Percentiles rank a stretch among this genome's conserved stretches.
These are phyloP conservation scores for Tricholoma flavovirens DNA, from an alignment of 768 basidiomycete genomes.

Conservation along the genomic window DNA sequence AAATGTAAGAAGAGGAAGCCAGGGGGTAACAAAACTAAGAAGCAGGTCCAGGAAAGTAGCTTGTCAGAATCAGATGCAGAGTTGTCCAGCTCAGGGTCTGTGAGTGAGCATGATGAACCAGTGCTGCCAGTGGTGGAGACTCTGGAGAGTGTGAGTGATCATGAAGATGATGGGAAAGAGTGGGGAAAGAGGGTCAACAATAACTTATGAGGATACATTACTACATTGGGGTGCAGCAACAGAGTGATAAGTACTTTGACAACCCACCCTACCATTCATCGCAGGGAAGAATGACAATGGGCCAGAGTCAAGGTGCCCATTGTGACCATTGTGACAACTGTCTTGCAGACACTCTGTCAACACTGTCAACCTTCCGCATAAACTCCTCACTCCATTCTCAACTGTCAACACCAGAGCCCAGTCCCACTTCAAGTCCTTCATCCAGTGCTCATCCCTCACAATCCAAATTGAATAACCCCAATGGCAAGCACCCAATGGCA, in stretches of 20 bases:
- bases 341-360: not conserved
- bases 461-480: conserved; percentile 13
- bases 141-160: not conserved
- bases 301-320: not conserved
- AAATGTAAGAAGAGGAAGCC: conserved; percentile 13
- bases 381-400: not conserved
- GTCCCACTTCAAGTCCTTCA: not conserved
- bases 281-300: not conserved
- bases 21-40: not conserved
- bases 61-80: not conserved
- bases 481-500: conserved; percentile 19
- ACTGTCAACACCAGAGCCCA: not conserved
- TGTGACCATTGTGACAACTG: conserved; percentile 1
- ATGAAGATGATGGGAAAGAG: conserved; percentile 10
- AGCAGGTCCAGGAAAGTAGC: not conserved
- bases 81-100: not conserved
- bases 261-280: conserved; percentile 18
- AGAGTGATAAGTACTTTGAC: conserved; percentile 9
- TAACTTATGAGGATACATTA: not conserved
- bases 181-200: conserved; percentile 28
- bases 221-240: conserved; percentile 23
- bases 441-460: conserved; percentile 1
- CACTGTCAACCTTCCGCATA: not conserved
- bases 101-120: not conserved
- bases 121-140: not conserved